Percentiles rank a stretch among this genome's conserved stretches.
Conservation (phyloP, 2,329 filamentous ascomycete species). For the Verticillium alfalfae region DNA sequence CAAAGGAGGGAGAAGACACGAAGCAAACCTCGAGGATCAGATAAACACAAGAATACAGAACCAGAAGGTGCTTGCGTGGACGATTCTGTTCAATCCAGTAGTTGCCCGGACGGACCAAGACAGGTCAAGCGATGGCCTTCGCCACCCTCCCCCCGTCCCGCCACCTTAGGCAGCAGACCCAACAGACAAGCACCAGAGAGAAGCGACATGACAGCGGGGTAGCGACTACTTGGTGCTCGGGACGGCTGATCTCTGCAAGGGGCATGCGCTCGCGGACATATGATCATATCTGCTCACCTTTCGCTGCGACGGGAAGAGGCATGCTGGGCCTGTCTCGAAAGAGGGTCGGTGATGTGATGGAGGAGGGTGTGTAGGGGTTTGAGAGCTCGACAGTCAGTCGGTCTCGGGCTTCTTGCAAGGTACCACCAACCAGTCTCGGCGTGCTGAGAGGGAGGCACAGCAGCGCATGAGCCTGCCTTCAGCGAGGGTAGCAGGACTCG, state of each 20-base stretch:
- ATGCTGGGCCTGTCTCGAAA: constrained; percentile 3
- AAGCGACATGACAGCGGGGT: not conserved
- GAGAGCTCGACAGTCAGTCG: not conserved
- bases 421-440: too few species aligned
- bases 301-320: constrained; percentile 9
- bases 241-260: not conserved
- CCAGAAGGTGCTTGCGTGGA: constrained; percentile 1
- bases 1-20: constrained; percentile 2
- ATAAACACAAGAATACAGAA: not conserved
- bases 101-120: not conserved
- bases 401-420: not conserved
- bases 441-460: too few species aligned
- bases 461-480: too few species aligned
- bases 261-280: not conserved
- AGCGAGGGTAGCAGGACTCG: too few species aligned
- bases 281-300: constrained; percentile 6
- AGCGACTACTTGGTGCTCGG: not conserved
- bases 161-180: not conserved
- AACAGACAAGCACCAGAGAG: not conserved
- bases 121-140: not conserved
- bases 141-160: not conserved
- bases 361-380: not conserved
- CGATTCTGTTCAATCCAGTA: not conserved
- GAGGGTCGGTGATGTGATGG: not conserved
- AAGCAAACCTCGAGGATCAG: not conserved